Conservation (phyloP, 1,139 yeast genomes). For the Saccharomyces hybrid region DNA sequence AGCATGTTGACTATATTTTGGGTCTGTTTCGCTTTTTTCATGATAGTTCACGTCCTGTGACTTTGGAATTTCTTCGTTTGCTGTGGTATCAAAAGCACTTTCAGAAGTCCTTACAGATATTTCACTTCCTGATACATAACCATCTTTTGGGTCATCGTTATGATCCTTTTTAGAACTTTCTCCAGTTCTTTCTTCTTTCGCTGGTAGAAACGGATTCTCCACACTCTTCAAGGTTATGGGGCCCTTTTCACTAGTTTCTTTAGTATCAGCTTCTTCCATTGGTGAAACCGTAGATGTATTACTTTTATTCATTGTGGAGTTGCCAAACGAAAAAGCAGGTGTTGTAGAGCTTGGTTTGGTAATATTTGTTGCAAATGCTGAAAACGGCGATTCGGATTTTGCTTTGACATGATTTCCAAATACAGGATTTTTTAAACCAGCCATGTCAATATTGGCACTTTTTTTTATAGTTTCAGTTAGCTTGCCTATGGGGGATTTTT, state of each 20-base stretch:
- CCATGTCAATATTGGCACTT: slow-evolving; percentile 19
- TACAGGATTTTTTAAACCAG: slow-evolving; percentile 6
- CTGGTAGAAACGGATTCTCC: neutral
- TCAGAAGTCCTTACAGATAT: neutral
- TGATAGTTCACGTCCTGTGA: neutral
- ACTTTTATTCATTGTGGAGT: neutral
- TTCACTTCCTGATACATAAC: neutral
- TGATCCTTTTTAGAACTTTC: neutral
- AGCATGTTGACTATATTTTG: neutral
- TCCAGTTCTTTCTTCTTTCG: neutral
- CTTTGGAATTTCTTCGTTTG: neutral
- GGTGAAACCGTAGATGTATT: neutral
- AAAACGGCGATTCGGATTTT: slow-evolving; percentile 18
- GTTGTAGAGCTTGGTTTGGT: slow-evolving; percentile 9
- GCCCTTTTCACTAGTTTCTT: slow-evolving; percentile 1
- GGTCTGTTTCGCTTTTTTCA: neutral
- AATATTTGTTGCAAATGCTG: slow-evolving; percentile 18
- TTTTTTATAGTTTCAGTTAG: slow-evolving; percentile 25
- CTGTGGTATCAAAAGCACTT: neutral
- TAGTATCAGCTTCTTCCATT: slow-evolving; percentile 1
- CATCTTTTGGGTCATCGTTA: neutral
- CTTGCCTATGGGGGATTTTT: slow-evolving; percentile 13
- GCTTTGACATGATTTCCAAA: slow-evolving; percentile 2
- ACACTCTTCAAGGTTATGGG: neutral
- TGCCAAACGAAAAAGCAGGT: slow-evolving; percentile 16